Evolutionary conservation across 306 rosid species (phyloP), one percentile per base, ranked within the genome.

Genomic region (Vigna angularis): DNA sequence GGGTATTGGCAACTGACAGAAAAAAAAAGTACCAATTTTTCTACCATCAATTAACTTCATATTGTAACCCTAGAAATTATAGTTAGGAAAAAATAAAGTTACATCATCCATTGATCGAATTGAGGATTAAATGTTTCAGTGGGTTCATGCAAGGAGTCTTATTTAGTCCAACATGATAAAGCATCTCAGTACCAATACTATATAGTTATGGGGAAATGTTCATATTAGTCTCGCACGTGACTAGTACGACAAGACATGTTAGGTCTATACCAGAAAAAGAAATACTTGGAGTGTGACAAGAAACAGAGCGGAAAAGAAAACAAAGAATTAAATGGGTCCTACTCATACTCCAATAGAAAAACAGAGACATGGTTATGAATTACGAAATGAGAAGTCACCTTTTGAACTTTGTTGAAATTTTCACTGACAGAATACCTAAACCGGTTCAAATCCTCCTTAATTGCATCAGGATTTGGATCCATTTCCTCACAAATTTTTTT

Each of bases 331-430:
- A 56, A 22, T 10, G 53, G 42, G 24, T 72, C 50, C 49, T 51
- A 32, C 6, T 30, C 22, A 1, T 24, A 14, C 22, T 10, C 38
- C 7, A 36, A 17, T 22, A n/a, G 30, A 4, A 32, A 26, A 62
- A 32, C 18, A 32, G 20, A 28, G 11, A 59, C 6, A 9, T 9
- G 11, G 7, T 10, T 22, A 12, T 40, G 36, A 77, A 62, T 71
- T 69, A 51, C 70, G 49, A 34, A 58, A 55, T 66, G 49, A 8
- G 32, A 9, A 66, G 30, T 82, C 48, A 92, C 93, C 89, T 74
- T 74, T 26, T 84, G 80, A 58, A 92, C 85, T 57, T 53, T 78
- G 17, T 64, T 17, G 42, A 48, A 70, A 42, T 86, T 78, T 80
- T 77, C 86, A 71, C 69, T 18, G 18, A 88, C 38, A 24, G 78